Evolutionary conservation across 306 rosid species (phyloP).

Genomic region (Dryas octopetala): DNA sequence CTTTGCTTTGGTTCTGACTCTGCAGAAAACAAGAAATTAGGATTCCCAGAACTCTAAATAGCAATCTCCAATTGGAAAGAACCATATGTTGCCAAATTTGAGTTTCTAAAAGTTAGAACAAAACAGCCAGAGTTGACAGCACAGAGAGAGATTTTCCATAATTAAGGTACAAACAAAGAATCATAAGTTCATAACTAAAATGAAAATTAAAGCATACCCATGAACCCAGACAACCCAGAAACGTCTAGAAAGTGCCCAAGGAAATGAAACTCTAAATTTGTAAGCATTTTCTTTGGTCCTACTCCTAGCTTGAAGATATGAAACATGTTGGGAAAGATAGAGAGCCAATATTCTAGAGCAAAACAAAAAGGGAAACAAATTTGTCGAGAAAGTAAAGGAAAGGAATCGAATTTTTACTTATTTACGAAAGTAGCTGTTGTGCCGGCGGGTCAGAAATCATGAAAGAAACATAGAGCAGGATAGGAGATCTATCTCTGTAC

Average conservation of each 20-base stretch:
- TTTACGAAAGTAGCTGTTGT: constrained; percentile 8
- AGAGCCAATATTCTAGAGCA: constrained; percentile 14
- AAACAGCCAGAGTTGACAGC: too few relatives aligned
- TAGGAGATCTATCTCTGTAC: constrained; percentile 5
- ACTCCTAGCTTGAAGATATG: constrained; percentile 35
- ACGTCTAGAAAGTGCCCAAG: neutral
- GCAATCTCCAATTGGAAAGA: constrained; percentile 2
- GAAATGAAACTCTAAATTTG: neutral
- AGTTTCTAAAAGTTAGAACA: neutral
- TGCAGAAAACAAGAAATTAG: constrained; percentile 1
- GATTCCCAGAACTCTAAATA: neutral
- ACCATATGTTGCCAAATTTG: neutral
- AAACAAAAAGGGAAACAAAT: constrained; percentile 7
- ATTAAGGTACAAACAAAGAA: neutral
- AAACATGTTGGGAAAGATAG: constrained; percentile 29
- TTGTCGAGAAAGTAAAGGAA: constrained; percentile 25
- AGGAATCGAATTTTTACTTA: constrained; percentile 23
- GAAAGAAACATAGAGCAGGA: constrained; percentile 29
- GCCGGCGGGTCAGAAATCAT: constrained; percentile 49
- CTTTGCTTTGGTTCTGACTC: constrained; percentile 2
- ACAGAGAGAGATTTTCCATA: neutral
- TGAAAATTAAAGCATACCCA: constrained; percentile 11
- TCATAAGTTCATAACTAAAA: neutral
- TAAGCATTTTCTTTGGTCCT: constrained; percentile 8
- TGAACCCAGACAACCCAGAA: neutral